Evolutionary conservation across 2,329 filamentous ascomycete species (phyloP), one percentile per base, ranked within the genome.

Genomic region (Claviceps sp.): DNA sequence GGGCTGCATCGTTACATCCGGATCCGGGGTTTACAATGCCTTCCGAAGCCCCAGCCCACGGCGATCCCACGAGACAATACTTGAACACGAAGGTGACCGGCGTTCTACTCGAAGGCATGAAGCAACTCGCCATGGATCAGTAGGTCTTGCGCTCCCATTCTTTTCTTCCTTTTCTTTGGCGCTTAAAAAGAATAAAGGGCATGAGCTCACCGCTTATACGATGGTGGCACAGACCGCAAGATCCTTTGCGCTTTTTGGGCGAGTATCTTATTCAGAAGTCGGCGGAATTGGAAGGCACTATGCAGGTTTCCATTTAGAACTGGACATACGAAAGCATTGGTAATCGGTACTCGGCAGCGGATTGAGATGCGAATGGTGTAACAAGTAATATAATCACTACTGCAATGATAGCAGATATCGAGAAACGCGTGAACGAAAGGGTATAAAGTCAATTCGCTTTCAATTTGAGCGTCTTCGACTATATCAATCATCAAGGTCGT

Each of bases 21-120:
- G 78, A 82, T 54, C 57, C 71, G 4, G 65, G 66, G 26, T 72
- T 71, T 57, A 66, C 69, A n/a, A 75, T 83, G 64, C 81, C 81
- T 1, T 66, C 74, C 13, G 77, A 83, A 60, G 75, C 80, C 14
- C 73, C 78, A 1, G 67, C 75, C 1, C 82, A 87, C 60, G 84
- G 85, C 46, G 85, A 84, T 22, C 80, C 82, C 1, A 80, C 80
- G 5, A 77, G 85, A 45, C 76, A 79, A 59, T 89, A 88, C 63
- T 67, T 89, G 58, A 88, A 88, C 61, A 74, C 76, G 47, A 86
- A 82, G 59, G 77, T 89, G 42, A 85, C 83, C 0, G 78, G 78
- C 1, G 75, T 78, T 26, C 61, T 89, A 53, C 68, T 88, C 40
- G 84, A 88, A 60, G 85, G 84, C 23, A 85, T 89, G 82, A 88